phyloP scores from a whole-genome alignment of 2,329 filamentous ascomycete genomes.

The Trichoderma sp. region DNA sequence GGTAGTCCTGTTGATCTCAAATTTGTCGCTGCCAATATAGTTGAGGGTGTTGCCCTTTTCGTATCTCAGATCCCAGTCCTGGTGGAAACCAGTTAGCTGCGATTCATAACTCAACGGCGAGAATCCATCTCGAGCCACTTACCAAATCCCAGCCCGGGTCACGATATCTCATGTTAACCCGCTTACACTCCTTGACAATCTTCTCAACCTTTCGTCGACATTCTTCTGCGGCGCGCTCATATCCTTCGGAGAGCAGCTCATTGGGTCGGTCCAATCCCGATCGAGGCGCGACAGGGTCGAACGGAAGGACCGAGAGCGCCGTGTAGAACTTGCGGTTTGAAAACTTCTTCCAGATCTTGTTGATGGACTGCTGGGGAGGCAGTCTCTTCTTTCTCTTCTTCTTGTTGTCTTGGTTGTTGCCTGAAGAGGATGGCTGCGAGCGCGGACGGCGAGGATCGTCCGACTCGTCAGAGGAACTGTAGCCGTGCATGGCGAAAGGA shows the following conservation, averaged over 20 bases:
- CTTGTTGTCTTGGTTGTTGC: slow-evolving; percentile 47
- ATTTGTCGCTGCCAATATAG: slow-evolving; percentile 55
- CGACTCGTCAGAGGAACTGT: slow-evolving; percentile 56
- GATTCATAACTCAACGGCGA: not conserved
- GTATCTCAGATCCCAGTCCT: slow-evolving; percentile 72
- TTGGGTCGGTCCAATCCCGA: slow-evolving; percentile 59
- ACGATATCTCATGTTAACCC: slow-evolving; percentile 79
- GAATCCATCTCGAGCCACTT: slow-evolving; percentile 37
- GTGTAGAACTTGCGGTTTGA: slow-evolving; percentile 64
- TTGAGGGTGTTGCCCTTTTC: slow-evolving; percentile 61
- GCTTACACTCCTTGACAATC: slow-evolving; percentile 67
- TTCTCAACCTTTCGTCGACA: slow-evolving; percentile 65
- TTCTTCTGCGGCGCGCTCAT: slow-evolving; percentile 65
- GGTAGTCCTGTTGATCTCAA: slow-evolving; percentile 53
- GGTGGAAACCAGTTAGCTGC: slow-evolving; percentile 30
- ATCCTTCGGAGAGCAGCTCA: slow-evolving; percentile 62
- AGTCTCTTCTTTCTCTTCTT: slow-evolving; percentile 63
- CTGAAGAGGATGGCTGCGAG: slow-evolving; percentile 41
- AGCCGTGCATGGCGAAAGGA: slow-evolving; percentile 46
- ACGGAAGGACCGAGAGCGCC: slow-evolving; percentile 67
- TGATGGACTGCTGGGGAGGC: slow-evolving; percentile 67
- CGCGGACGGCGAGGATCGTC: slow-evolving; percentile 50
- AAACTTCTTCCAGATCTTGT: slow-evolving; percentile 68
- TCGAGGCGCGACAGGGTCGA: slow-evolving; percentile 60
- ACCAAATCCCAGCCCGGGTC: slow-evolving; percentile 65